These are phyloP conservation scores for Zarea fungicola DNA, from an alignment of 2,329 filamentous ascomycete species.

Conservation along the genomic window DNA sequence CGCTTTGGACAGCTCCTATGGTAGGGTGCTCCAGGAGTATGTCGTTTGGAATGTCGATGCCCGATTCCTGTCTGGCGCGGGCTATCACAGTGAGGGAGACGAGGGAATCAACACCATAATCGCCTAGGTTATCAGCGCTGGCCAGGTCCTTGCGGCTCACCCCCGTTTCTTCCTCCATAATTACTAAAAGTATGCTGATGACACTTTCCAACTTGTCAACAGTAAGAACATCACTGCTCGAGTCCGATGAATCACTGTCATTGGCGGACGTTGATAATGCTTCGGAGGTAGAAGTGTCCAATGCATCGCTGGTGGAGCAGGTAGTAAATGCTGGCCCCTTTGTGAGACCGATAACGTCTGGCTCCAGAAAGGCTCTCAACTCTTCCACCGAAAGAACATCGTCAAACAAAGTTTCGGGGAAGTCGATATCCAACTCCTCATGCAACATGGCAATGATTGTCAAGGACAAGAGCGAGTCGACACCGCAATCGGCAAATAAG, in stretches of 20 bases:
- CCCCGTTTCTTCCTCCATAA: slow-evolving; percentile 51
- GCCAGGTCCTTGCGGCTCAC: slow-evolving; percentile 48
- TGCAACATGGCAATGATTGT: background rate
- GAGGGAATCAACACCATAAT: slow-evolving; percentile 55
- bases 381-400: too few species aligned
- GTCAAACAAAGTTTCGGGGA: too few species aligned
- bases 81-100: slow-evolving; percentile 49
- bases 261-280: too few species aligned
- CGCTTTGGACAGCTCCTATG: background rate
- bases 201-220: too few species aligned
- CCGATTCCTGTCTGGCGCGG: background rate
- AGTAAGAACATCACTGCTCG: too few species aligned
- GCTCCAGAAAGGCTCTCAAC: too few species aligned
- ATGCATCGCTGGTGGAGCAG: too few species aligned
- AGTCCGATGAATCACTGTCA: too few species aligned
- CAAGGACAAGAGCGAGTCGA: background rate
- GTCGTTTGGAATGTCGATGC: background rate
- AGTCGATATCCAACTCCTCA: background rate
- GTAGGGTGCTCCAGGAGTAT: background rate
- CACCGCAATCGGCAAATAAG: background rate
- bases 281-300: too few species aligned
- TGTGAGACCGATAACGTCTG: too few species aligned
- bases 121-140: slow-evolving; percentile 50
- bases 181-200: slow-evolving; percentile 37
- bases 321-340: too few species aligned